Percentiles rank a stretch among this genome's conserved stretches.
Evolutionary conservation across 2,329 filamentous ascomycete genomes (phyloP).

Genomic region (Lojkania enalia): DNA sequence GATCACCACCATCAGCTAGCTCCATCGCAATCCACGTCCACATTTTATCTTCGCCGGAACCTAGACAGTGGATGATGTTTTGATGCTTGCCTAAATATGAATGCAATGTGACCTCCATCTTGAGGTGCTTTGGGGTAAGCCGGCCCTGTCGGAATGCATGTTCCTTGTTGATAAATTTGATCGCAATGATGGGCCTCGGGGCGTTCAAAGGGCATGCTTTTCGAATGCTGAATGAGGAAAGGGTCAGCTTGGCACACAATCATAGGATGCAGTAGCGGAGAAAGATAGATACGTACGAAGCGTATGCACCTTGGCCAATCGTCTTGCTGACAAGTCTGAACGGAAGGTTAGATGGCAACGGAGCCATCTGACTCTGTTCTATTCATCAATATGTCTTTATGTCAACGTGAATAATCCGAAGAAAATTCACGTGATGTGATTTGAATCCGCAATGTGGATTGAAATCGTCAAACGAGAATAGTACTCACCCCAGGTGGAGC

Average conservation of each 20-base stretch:
- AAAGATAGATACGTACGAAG: slow-evolving; percentile 67
- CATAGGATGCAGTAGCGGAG: neutral
- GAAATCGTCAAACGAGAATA: neutral
- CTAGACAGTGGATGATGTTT: slow-evolving; percentile 93
- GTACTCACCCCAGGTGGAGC: neutral
- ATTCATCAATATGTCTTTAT: neutral
- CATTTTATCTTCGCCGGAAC: slow-evolving; percentile 77
- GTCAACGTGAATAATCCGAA: too few relatives aligned
- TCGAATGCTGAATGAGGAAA: slow-evolving; percentile 69
- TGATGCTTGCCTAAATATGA: slow-evolving; percentile 84
- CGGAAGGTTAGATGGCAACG: slow-evolving; percentile 80
- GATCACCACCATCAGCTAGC: slow-evolving; percentile 88
- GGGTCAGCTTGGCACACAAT: slow-evolving; percentile 11
- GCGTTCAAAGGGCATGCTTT: slow-evolving; percentile 79
- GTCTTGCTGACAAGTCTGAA: slow-evolving; percentile 96
- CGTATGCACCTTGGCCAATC: slow-evolving; percentile 94
- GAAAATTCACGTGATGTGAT: too few relatives aligned
- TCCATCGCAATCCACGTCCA: slow-evolving; percentile 99
- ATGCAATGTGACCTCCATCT: slow-evolving; percentile 90
- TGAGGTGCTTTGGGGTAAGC: slow-evolving; percentile 84
- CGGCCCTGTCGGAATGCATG: slow-evolving; percentile 89
- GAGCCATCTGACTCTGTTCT: slow-evolving; percentile 80
- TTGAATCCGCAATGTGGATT: neutral
- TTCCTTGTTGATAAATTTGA: slow-evolving; percentile 98
- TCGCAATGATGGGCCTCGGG: slow-evolving; percentile 80